Evolutionary conservation across 208 protist genomes (phyloP), one percentile per base, ranked within the genome.

Genomic region (Naegleria fowleri): DNA sequence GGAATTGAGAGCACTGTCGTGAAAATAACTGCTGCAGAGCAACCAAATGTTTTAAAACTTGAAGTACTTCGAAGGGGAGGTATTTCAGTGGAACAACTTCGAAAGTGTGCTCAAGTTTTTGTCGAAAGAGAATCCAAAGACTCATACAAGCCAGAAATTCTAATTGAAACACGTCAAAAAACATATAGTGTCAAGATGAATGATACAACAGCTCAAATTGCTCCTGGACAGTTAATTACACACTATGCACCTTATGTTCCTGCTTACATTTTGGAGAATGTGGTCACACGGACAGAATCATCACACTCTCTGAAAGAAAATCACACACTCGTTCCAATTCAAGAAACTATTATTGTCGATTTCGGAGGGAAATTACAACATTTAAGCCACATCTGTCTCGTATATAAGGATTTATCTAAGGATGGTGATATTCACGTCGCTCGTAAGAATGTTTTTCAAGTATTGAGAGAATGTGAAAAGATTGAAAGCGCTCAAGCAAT

Each of bases 1-100:
- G 97, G 97, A 19, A 97, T 98, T 89, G 97, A 98, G 93, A 98
- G 96, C 0, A 98, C 97, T 13, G 97, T 98, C 39, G 92, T 97
- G 9, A 90, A 92, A 51, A 13, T 86, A 0, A 25, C 40, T 22
- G n/a, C n/a, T 40, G 2, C 11, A 19, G 13, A 33, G 5, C 9
- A 33, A 5, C 11, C 15, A 29, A 29, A 92, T 13, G 25, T 39
- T 13, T n/a, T 75, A 16, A 33, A 55, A n/a, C 33, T 93, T 39
- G 7, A 25, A 33, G 40, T 91, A 0, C 25, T 91, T 29, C 15
- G 90, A 51, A 85, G 79, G 41, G 90, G 90, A 33, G 90, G 90
- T 11, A 41, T 91, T n/a, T 89, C 90, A 9, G 2, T 91, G 52
- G 89, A 91, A 41, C 51, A 91, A 86, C 9, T 91, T 40, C 3